Percentiles rank a stretch among this genome's conserved stretches.
phyloP scores from a whole-genome alignment of 345 rosid species.

The Firmiana major region DNA sequence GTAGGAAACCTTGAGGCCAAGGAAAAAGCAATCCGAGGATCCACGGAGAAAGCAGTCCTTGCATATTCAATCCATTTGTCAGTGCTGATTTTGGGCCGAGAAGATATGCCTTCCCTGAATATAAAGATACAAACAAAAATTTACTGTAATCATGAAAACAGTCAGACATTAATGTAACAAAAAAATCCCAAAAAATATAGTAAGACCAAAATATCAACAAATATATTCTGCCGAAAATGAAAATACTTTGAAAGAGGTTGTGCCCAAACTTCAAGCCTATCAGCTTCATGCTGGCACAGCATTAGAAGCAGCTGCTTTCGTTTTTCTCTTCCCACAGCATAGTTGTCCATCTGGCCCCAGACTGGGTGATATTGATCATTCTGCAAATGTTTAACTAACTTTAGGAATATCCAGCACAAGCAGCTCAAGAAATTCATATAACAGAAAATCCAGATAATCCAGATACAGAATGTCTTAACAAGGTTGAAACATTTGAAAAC shows the following conservation, averaged over 20 bases:
- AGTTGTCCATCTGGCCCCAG: conserved; percentile 97
- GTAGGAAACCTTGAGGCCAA: conserved; percentile 82
- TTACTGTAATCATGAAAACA: neutral
- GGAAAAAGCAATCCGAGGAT: conserved; percentile 81
- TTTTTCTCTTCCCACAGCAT: conserved; percentile 72
- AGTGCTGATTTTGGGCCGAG: conserved; percentile 64
- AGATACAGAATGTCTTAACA: neutral
- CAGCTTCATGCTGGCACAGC: conserved; percentile 98
- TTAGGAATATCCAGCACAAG: conserved; percentile 18
- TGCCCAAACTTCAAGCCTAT: conserved; percentile 99
- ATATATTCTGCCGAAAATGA: neutral
- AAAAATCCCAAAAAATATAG: conserved; percentile 8
- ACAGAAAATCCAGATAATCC: neutral
- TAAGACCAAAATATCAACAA: neutral
- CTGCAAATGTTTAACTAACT: conserved; percentile 38
- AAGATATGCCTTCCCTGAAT: conserved; percentile 58
- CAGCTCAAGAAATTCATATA: neutral
- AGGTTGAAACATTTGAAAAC: conserved; percentile 6
- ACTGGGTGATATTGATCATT: conserved; percentile 73
- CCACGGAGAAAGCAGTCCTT: conserved; percentile 82
- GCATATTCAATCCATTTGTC: conserved; percentile 91
- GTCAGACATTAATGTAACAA: conserved; percentile 1
- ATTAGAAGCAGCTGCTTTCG: conserved; percentile 89
- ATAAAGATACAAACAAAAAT: conserved; percentile 14
- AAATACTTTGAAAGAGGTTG: conserved; percentile 83